A percentile compares a stretch with the other conserved stretches of the same genome.
Conservation (phyloP, 164 flowering plant species). For the Stephania yunnanensis region DNA sequence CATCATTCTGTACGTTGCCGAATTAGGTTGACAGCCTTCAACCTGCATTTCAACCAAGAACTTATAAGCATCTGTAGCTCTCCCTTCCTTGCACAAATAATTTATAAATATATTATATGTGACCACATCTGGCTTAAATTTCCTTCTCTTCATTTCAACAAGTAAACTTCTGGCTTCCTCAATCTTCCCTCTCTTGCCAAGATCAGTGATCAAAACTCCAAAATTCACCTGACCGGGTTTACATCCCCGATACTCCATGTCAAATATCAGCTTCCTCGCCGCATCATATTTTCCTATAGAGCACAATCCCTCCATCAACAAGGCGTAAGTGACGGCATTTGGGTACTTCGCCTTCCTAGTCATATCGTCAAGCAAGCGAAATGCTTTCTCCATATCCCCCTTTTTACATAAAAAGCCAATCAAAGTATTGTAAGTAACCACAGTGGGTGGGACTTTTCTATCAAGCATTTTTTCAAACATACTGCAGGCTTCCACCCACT, state of each 20-base stretch:
- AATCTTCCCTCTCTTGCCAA: conserved; percentile 59
- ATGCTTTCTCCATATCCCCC: conserved; percentile 48
- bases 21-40: conserved; percentile 67
- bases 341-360: conserved; percentile 40
- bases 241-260: conserved; percentile 88
- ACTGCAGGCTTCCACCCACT: conserved; percentile 42
- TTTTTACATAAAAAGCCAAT: conserved; percentile 56
- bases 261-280: conserved; percentile 89
- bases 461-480: conserved; percentile 84
- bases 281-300: conserved; percentile 38
- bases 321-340: conserved; percentile 61
- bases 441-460: conserved; percentile 48
- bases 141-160: conserved; percentile 66
- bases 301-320: conserved; percentile 85
- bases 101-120: conserved; percentile 65
- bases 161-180: conserved; percentile 62
- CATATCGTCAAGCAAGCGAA: conserved; percentile 59
- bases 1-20: conserved; percentile 71
- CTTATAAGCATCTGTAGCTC: conserved; percentile 58
- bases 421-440: conserved; percentile 64
- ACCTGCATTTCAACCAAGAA: conserved; percentile 70
- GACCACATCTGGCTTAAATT: conserved; percentile 68
- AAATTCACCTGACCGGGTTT: conserved; percentile 51
- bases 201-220: conserved; percentile 76
- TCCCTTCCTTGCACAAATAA: conserved; percentile 53